Conservation (phyloP, 192 early-diverging fungal species). For the Globomyces pollinis-pini region DNA sequence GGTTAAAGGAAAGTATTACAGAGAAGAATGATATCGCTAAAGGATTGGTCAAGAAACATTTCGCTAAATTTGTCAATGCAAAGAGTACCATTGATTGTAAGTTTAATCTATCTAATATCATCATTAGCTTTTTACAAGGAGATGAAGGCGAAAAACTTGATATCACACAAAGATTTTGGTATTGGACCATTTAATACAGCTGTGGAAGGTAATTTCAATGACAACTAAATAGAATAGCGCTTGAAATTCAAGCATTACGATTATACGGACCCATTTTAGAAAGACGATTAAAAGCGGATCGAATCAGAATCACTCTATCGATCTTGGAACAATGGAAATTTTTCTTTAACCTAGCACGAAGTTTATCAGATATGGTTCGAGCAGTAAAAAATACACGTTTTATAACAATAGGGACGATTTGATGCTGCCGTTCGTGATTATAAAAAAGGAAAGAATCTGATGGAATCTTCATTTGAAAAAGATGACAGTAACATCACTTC, state of each 20-base stretch:
- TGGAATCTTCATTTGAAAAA: conserved; percentile 45
- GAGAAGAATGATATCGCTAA: conserved; percentile 81
- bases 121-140: conserved; percentile 75
- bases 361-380: conserved; percentile 70
- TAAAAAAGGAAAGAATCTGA: conserved; percentile 84
- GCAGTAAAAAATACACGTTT: conserved; percentile 58
- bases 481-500: neutral
- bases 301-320: conserved; percentile 79
- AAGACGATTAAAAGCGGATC: conserved; percentile 75
- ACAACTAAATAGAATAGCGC: conserved; percentile 46
- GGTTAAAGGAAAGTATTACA: conserved; percentile 63
- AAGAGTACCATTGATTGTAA: conserved; percentile 90
- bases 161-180: conserved; percentile 72
- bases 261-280: conserved; percentile 84
- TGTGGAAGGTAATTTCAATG: conserved; percentile 47
- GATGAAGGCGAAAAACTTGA: conserved; percentile 79
- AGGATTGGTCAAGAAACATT: conserved; percentile 87
- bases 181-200: conserved; percentile 61
- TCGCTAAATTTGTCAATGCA: conserved; percentile 92
- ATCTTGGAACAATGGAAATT: conserved; percentile 95
- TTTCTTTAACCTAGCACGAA: conserved; percentile 93
- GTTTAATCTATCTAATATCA: neutral
- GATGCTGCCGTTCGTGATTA: conserved; percentile 91
- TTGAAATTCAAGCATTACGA: conserved; percentile 61
- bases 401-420: conserved; percentile 63